phyloP scores from a whole-genome alignment of 371 early-diverging fungal species.

The Smittium mucronatum region DNA sequence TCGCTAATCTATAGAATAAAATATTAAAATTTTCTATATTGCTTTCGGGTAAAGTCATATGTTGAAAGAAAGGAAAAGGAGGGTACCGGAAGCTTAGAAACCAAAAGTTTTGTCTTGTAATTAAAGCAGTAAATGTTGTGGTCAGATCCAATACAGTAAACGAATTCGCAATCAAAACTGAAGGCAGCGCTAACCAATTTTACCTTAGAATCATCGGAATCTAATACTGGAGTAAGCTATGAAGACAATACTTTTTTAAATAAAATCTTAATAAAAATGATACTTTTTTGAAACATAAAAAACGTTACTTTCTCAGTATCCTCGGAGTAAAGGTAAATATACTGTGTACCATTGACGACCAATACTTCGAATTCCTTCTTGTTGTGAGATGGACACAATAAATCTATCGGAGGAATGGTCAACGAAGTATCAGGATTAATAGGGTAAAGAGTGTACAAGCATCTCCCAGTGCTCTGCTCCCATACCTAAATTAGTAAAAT shows the following conservation, averaged over 20 bases:
- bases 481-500: slow-evolving; percentile 7
- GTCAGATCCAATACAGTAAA: neutral
- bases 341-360: neutral
- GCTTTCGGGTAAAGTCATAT: no score
- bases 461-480: slow-evolving; percentile 9
- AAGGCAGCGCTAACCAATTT: slow-evolving; percentile 2
- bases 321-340: neutral
- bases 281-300: neutral
- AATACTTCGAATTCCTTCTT: slow-evolving; percentile 6
- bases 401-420: slow-evolving; percentile 1
- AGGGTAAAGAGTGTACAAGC: slow-evolving; percentile 4
- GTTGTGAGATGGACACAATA: neutral
- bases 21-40: no score
- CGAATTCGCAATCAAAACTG: neutral
- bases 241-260: neutral
- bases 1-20: neutral
- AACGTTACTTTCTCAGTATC: slow-evolving; percentile 8
- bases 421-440: slow-evolving; percentile 1
- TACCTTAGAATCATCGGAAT: neutral
- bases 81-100: neutral
- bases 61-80: no score
- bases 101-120: neutral
- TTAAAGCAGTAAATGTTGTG: neutral
- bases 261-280: neutral
- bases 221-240: neutral